A percentile compares a stretch with the other conserved stretches of the same genome.
phyloP scores from a whole-genome alignment of 2,329 filamentous ascomycete genomes.

The Aureobasidium sp. region DNA sequence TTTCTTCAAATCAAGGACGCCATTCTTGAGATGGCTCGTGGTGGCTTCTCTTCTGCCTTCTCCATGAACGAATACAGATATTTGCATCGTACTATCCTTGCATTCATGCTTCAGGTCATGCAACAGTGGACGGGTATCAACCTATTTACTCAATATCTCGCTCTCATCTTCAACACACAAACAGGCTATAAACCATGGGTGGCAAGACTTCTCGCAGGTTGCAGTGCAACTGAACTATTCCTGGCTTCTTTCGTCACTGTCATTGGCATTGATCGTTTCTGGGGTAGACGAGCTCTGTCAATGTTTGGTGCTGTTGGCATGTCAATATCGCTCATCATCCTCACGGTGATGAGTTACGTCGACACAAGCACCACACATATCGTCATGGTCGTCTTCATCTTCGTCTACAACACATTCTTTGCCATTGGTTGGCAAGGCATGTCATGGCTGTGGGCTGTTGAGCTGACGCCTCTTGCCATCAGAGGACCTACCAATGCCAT shows the following conservation, averaged over 20 bases:
- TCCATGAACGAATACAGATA: conserved; percentile 34
- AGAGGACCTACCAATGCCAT: conserved; percentile 56
- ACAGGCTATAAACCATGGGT: conserved; percentile 20
- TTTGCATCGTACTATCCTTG: conserved; percentile 35
- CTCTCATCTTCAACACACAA: conserved; percentile 34
- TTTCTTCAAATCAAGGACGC: conserved; percentile 28
- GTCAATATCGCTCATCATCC: conserved; percentile 30
- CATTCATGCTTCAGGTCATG: conserved; percentile 37
- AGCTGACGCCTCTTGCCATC: conserved; percentile 49
- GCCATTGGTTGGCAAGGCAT: conserved; percentile 52
- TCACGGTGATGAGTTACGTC: conserved; percentile 30
- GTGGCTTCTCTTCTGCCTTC: conserved; percentile 24
- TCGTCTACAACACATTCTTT: conserved; percentile 55
- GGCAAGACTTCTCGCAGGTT: conserved; percentile 25
- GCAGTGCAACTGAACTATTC: conserved; percentile 40
- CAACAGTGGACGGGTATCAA: conserved; percentile 33
- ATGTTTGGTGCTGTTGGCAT: conserved; percentile 34
- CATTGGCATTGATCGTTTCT: conserved; percentile 31
- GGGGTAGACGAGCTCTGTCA: conserved; percentile 25
- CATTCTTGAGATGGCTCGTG: conserved; percentile 27
- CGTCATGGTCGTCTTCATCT: conserved; percentile 61
- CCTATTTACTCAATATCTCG: conserved; percentile 35
- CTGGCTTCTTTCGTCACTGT: conserved; percentile 42
- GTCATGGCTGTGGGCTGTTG: conserved; percentile 54
- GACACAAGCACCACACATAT: conserved; percentile 44